Evolutionary conservation across 805 yeast genomes (phyloP).

Genomic region (Candida vartiovaarae): DNA sequence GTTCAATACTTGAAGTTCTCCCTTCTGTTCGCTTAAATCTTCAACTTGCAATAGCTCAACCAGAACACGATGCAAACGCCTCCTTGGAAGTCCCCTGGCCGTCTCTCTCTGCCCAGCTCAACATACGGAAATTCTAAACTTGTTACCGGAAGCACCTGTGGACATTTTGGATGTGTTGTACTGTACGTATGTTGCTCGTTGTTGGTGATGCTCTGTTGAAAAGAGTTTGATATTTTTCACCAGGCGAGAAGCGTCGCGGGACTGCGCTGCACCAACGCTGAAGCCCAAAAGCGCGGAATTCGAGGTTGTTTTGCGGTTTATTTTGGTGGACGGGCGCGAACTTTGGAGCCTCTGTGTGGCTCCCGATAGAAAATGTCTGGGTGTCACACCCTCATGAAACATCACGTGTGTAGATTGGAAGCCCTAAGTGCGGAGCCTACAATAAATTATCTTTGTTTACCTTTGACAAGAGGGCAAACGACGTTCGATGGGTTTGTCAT

Average conservation of each 20-base stretch:
- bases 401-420: constrained; percentile 1
- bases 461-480: no score
- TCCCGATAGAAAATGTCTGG: background rate
- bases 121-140: constrained; percentile 99
- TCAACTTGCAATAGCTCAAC: background rate
- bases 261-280: constrained; percentile 7
- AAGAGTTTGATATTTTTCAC: constrained; percentile 18
- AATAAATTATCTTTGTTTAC: no score
- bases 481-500: no score
- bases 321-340: background rate
- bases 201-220: constrained; percentile 9
- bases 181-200: constrained; percentile 1
- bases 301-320: no score
- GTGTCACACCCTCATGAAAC: background rate
- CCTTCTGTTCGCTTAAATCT: background rate
- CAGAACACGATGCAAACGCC: background rate
- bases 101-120: background rate
- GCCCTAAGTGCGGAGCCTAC: no score
- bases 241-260: constrained; percentile 7
- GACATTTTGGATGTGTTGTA: constrained; percentile 47
- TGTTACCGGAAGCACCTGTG: constrained; percentile 98
- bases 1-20: no score
- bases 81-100: background rate
- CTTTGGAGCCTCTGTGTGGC: background rate
- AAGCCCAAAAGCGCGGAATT: no score